Base-by-base conservation (phyloP, 2,329 filamentous ascomycete species). In the Elsinoe ampelina region DNA sequence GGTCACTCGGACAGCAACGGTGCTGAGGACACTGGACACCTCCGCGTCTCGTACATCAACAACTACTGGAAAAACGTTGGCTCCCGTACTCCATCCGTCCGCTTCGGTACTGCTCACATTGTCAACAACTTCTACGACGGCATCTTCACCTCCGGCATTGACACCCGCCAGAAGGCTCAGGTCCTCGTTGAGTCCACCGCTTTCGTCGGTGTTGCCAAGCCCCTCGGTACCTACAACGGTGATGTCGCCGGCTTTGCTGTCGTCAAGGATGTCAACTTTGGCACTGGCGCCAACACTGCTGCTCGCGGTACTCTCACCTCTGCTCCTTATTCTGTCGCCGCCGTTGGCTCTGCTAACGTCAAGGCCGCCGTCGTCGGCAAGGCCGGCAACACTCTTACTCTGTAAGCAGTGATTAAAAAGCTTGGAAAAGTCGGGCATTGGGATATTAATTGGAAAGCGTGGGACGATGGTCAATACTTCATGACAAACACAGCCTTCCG, bases 1-100 rank as follows among this genome's bases (percentile, higher is more conserved):
- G 81, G 80, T 12, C 81, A 84, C 75, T 79, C 75, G 36, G 79
- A 84, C 73, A 75, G 60, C 70, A 84, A 84, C 72, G 70, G 61
- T 34, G 70, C 64, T 51, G 78, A 84, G 62, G 84, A 87, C 71
- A 79, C 66, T 6, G 83, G 83, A 61, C 75, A 82, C 65, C 74
- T 86, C 45, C 78, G 73, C 65, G 73, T 87, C 56, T 86, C 84
- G 57, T 84, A 83, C 67, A 76, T 77, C 71, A 80, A 85, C 75
- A 86, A 86, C 77, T 75, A 80, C 74, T 86, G 77, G 76, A 65
- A 66, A 62, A 84, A 85, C 73, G 70, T 85, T 66, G 82, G 84
- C 75, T 83, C 79, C 6, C 83, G 84, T 57, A 73, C 71, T 0
- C 84, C 84, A 3, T 80, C 77, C 2, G 67, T 85, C 67, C 82